Base-by-base conservation (phyloP, 495 filamentous ascomycete genomes). In the Tuber magnatum region DNA sequence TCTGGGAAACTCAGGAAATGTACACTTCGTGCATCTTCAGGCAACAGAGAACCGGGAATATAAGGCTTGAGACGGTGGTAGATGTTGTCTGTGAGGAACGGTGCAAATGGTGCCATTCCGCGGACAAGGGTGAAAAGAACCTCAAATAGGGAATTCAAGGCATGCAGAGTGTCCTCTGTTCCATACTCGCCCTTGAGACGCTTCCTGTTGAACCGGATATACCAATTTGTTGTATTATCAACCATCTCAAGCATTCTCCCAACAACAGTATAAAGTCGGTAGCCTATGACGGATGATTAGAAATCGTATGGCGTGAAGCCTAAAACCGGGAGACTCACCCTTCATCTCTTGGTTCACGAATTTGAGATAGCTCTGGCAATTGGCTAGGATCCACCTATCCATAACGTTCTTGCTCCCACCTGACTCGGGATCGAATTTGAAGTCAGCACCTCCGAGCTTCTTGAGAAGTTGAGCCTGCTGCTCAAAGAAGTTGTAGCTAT, bases 221-320 rank as follows among this genome's bases (percentile, higher is more conserved):
- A 99, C 96, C 96, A 99, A 85, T 99, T 99, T 3, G 95, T 98
- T 9, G 92, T 92, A 84, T 95, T 94, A 82, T 99, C 95, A 77
- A 98, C 95, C 83, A 97, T 88, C 73, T 88, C 89, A 42, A 99
- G 88, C 74, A 99, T 85, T 71, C 92, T 89, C 28, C 96, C 95
- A 72, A 97, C 94, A 38, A 99, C 95, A 12, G 95, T 99, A 83
- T 97, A 99, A 42, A 97, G 83, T 32, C 93, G 92, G 84, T 95
- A 96, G 7, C 80, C 90, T 90, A 38, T 24, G 35, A 70, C 8
- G 46, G 10, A 56, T 68, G 28, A 51, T 82, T 51, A 73, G 68
- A 68, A 68, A 40, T 22, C 7, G 65, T 32, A 70, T 71, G 22
- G 28, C 14, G 40, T n/a, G 51, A 24, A 35, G n/a, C 48, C 35